Conservation (phyloP, 768 basidiomycete genomes). For the Pleurotus salmoneostramineus region DNA sequence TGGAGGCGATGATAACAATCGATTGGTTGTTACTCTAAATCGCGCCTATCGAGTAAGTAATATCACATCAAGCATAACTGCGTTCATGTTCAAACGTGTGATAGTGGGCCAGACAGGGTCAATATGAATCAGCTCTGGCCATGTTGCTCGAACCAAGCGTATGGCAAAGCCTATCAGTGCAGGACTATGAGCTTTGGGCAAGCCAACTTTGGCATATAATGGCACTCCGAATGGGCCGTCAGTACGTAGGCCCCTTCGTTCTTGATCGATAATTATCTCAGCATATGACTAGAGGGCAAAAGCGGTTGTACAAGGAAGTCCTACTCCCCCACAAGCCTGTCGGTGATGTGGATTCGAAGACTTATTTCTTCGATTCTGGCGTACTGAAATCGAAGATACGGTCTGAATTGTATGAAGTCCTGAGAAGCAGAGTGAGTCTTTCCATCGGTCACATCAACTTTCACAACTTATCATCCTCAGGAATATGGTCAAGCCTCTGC, state of each 20-base stretch:
- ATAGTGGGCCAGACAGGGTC: slow-evolving; percentile 68
- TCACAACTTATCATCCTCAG: slow-evolving; percentile 29
- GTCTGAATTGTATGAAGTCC: slow-evolving; percentile 40
- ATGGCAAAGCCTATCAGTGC: slow-evolving; percentile 63
- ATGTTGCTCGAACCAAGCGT: slow-evolving; percentile 63
- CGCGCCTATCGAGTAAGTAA: slow-evolving; percentile 58
- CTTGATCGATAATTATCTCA: neutral
- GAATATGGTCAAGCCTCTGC: slow-evolving; percentile 58
- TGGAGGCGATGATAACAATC: slow-evolving; percentile 57
- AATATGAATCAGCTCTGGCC: slow-evolving; percentile 56
- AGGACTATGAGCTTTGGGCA: slow-evolving; percentile 72
- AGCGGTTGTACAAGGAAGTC: slow-evolving; percentile 60
- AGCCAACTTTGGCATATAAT: slow-evolving; percentile 77
- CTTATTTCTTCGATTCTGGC: slow-evolving; percentile 48
- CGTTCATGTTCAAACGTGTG: neutral
- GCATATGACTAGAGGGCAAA: slow-evolving; percentile 48
- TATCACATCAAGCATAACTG: neutral
- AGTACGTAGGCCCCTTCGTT: slow-evolving; percentile 37
- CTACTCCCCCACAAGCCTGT: slow-evolving; percentile 58
- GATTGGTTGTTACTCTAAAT: slow-evolving; percentile 59
- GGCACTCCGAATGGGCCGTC: slow-evolving; percentile 60
- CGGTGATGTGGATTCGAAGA: slow-evolving; percentile 48
- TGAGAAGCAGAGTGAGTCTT: slow-evolving; percentile 40
- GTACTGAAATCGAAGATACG: slow-evolving; percentile 35
- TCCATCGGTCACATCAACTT: neutral